Evolutionary conservation across 2,329 filamentous ascomycete species (phyloP), one percentile per base, ranked within the genome.

Genomic region (Davidsoniella virescens): DNA sequence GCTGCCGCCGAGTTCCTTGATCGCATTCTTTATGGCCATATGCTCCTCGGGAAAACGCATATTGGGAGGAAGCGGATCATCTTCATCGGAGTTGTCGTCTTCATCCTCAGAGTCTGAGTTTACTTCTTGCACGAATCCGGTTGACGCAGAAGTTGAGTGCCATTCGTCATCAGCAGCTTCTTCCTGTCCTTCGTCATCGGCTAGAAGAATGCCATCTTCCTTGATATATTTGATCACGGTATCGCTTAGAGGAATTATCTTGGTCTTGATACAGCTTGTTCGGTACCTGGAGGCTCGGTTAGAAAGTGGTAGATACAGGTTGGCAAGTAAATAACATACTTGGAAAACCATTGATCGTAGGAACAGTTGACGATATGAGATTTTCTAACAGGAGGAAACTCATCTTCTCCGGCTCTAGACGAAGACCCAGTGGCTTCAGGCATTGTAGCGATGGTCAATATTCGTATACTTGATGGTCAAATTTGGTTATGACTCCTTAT

Each of bases 301-400:
- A n/a, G 10, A 4, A 29, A 26, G 26, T 20, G 56, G 59, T 46
- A 58, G 52, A 33, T 26, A 9, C 38, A 29, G 6, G 17, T 5
- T 9, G 37, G 8, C 12, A 23, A 68, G 4, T 3, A 38, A 2
- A 26, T 5, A 3, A 47, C 47, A 47, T 67, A 86, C 73, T 76
- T 81, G 44, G 84, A 78, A 60, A 94, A 86, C 92, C 92, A 98
- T 54, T 74, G 77, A 62, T 94, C 84, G 64, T 93, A 95, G 40
- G 92, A 93, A 67, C 90, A 98, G 65, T 95, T 84, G 50, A 94
- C 70, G 54, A 98, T 93, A 60, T 98, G 90, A 44, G 82, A 77
- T 61, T 81, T 84, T 29, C 80, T 87, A 52, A 94, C 76, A 1
- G 87, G 86, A 17, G 87, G 84, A 61, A 98, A 96, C 17, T 76